phyloP scores from a whole-genome alignment of 768 basidiomycete genomes.

The Hebeloma cylindrosporum region DNA sequence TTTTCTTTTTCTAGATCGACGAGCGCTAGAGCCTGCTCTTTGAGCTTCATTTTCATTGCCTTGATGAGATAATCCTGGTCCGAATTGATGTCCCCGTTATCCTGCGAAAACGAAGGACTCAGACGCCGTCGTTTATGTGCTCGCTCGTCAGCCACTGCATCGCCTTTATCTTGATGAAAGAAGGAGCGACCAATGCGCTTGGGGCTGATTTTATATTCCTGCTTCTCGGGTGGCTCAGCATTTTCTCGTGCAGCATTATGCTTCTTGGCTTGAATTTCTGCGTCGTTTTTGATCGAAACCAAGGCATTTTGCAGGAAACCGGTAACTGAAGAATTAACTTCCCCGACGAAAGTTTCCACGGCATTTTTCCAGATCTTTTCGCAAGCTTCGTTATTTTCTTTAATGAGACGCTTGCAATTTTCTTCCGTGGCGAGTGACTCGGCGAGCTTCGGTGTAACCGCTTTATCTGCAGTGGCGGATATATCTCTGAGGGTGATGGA shows the following conservation, averaged over 20 bases:
- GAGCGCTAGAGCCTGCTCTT: constrained; percentile 46
- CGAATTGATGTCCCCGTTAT: constrained; percentile 14
- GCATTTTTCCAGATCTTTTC: constrained; percentile 46
- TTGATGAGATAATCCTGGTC: constrained; percentile 33
- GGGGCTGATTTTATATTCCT: no score
- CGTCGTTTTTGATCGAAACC: constrained; percentile 19
- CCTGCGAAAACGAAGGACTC: no score
- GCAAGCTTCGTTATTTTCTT: constrained; percentile 39
- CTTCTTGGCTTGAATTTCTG: constrained; percentile 8
- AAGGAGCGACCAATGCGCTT: no score
- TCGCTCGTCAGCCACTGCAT: no score
- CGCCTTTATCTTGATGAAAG: no score
- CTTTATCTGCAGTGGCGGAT: constrained; percentile 39
- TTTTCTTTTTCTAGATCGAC: constrained; percentile 47
- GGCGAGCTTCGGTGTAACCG: constrained; percentile 46
- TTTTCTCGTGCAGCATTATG: no score
- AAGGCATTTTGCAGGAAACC: constrained; percentile 33
- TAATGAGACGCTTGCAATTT: constrained; percentile 41
- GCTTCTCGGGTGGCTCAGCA: no score
- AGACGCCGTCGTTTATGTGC: no score
- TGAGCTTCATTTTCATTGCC: constrained; percentile 49
- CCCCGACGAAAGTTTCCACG: constrained; percentile 41
- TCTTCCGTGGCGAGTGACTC: constrained; percentile 43
- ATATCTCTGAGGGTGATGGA: constrained; percentile 47
- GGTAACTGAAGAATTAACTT: constrained; percentile 41